phyloP scores from a whole-genome alignment of 2,329 filamentous ascomycete species.

The Alternaria ventricosa region DNA sequence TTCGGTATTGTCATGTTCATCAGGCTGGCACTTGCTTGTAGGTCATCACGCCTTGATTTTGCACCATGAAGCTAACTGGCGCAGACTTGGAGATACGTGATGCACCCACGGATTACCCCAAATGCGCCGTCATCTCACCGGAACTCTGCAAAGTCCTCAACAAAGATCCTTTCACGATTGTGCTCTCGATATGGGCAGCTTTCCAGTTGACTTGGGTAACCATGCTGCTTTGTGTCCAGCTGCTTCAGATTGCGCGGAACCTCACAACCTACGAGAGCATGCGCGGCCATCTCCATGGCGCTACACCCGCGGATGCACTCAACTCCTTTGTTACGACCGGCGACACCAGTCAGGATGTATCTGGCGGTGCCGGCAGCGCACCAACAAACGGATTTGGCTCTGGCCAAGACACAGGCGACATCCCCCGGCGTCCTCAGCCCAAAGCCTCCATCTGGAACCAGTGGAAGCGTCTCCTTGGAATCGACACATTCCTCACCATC shows the following conservation, averaged over 20 bases:
- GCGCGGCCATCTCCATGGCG: slow-evolving; percentile 73
- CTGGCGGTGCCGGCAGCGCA: slow-evolving; percentile 27
- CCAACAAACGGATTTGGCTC: slow-evolving; percentile 65
- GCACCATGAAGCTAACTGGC: slow-evolving; percentile 32
- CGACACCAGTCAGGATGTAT: slow-evolving; percentile 65
- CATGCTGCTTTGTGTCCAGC: slow-evolving; percentile 95
- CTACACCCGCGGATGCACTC: slow-evolving; percentile 64
- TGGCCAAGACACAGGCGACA: slow-evolving; percentile 59
- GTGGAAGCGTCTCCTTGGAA: slow-evolving; percentile 83
- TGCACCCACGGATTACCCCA: slow-evolving; percentile 49
- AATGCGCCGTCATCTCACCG: slow-evolving; percentile 79
- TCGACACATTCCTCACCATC: slow-evolving; percentile 93
- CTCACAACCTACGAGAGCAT: slow-evolving; percentile 98
- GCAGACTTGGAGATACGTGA: slow-evolving; percentile 69
- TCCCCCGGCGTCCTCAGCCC: slow-evolving; percentile 53
- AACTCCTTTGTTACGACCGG: slow-evolving; percentile 79
- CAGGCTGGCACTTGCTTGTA: slow-evolving; percentile 75
- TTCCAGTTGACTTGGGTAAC: slow-evolving; percentile 93
- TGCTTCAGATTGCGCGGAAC: slow-evolving; percentile 88
- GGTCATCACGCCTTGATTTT: slow-evolving; percentile 37
- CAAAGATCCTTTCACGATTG: slow-evolving; percentile 81
- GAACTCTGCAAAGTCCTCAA: slow-evolving; percentile 77
- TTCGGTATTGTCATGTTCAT: slow-evolving; percentile 76
- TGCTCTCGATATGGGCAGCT: slow-evolving; percentile 78
- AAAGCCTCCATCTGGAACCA: slow-evolving; percentile 73